Evolutionary conservation across 2,329 filamentous ascomycete species (phyloP), one percentile per base, ranked within the genome.

Genomic region (Pseudogymnoascus sp.): DNA sequence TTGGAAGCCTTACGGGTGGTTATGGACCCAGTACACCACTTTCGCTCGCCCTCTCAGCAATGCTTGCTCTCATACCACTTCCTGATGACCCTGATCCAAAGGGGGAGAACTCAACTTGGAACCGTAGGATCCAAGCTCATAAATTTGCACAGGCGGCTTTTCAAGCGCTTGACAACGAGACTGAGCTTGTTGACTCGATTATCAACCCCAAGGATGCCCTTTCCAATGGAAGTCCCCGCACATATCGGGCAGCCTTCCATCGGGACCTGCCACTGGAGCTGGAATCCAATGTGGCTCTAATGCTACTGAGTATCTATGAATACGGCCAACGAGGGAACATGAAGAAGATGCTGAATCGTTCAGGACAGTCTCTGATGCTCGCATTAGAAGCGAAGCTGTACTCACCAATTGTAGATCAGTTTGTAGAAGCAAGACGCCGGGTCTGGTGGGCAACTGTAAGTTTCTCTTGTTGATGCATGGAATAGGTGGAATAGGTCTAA

Each of bases 401-500:
- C 68, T 71, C 69, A 13, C 74, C 72, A 56, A 72, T 68, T 4
- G 72, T 74, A 4, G 70, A 78, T 44, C 69, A 71, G 40, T 80
- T 74, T 64, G 71, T 77, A 0, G 80, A 83, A 66, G 78, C 78
- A 11, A 76, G 76, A 67, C 73, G 79, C 31, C 74, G 80, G 31
- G 74, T 77, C 5, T 83, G 80, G 80, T 83, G 80, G 80, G 82
- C 82, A 78, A 82, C 80, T 17, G 76, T 77, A 66, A 40, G 75
- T 67, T 44, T 60, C 17, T 56, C 19, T 38, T 59, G 3, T 19
- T 38, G 7, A 11, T 7, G 10, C 7, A 2, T 11, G 31, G 40
- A 50, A 11, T 29, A 21, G 17, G 13, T 11, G 31, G 40, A 50
- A 11, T 29, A 21, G 17, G 13, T 59, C 44, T 65, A 46, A 68